Conservation (phyloP, 805 yeast genomes). For the Myxozyma melibiosi region DNA sequence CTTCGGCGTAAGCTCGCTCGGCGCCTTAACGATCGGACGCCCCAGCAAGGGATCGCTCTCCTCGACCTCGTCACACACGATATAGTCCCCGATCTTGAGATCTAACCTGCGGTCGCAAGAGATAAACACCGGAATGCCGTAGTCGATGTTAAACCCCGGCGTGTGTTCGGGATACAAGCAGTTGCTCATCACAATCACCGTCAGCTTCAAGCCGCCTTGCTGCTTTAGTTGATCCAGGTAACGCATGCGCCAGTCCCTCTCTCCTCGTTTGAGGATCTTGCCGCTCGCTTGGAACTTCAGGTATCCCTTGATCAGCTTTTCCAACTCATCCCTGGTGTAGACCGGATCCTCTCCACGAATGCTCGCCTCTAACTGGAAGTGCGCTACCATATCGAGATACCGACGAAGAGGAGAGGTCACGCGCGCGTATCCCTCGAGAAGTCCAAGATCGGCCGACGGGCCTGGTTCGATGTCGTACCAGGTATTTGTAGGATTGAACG, state of each 20-base stretch:
- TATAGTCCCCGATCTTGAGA: conserved; percentile 19
- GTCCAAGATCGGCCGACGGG: conserved; percentile 49
- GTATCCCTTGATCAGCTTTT: not conserved
- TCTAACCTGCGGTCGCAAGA: not conserved
- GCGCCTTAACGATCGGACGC: conserved; percentile 9
- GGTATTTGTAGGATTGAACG: not conserved
- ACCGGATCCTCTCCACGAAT: conserved; percentile 38
- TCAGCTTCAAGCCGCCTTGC: conserved; percentile 1
- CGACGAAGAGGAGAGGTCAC: conserved; percentile 90
- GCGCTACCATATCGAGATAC: conserved; percentile 76
- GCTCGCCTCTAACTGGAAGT: conserved; percentile 66
- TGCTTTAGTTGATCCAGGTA: not conserved
- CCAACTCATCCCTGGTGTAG: conserved; percentile 17
- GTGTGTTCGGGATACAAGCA: conserved; percentile 5
- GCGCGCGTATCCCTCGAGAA: conserved; percentile 55
- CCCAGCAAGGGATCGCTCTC: not conserved
- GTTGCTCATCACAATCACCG: conserved; percentile 13
- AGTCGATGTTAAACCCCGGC: conserved; percentile 18
- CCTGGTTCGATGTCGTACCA: conserved; percentile 3
- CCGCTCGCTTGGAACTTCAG: not conserved
- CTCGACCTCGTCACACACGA: conserved; percentile 34
- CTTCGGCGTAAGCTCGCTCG: not conserved
- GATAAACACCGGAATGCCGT: conserved; percentile 10
- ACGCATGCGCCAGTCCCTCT: not conserved
- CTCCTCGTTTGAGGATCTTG: not conserved